phyloP scores from a whole-genome alignment of 495 filamentous ascomycete genomes.

The Talaromyces proteolyticus region DNA sequence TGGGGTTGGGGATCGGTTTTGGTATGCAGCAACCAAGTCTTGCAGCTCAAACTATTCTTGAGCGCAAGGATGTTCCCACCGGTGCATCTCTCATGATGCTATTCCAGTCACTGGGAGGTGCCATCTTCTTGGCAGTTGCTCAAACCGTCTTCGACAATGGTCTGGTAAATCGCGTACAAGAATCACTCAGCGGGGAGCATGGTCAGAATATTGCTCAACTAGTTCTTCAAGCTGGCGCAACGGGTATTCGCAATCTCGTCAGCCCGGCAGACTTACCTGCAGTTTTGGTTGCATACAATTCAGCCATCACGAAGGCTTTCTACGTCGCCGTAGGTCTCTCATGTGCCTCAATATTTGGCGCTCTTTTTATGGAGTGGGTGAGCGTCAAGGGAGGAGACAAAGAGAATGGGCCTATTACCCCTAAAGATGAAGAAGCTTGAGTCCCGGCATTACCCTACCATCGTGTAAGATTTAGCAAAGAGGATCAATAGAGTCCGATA shows the following conservation, averaged over 20 bases:
- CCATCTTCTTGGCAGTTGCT: slow-evolving; percentile 55
- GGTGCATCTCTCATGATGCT: slow-evolving; percentile 63
- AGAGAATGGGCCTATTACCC: neutral
- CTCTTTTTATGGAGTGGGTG: slow-evolving; percentile 59
- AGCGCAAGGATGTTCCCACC: slow-evolving; percentile 49
- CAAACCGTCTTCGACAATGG: slow-evolving; percentile 48
- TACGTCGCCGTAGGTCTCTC: slow-evolving; percentile 53
- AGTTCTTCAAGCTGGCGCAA: slow-evolving; percentile 51
- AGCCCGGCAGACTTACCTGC: slow-evolving; percentile 31
- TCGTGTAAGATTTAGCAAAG: neutral
- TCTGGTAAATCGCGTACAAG: slow-evolving; percentile 34
- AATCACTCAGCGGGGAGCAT: slow-evolving; percentile 21
- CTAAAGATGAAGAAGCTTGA: neutral
- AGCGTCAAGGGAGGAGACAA: slow-evolving; percentile 49
- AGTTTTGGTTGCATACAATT: slow-evolving; percentile 58
- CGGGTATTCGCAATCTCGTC: slow-evolving; percentile 43
- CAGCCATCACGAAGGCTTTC: slow-evolving; percentile 52
- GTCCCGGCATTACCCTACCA: too few relatives aligned
- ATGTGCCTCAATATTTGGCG: slow-evolving; percentile 47
- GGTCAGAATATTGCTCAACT: slow-evolving; percentile 8
- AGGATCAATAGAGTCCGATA: neutral
- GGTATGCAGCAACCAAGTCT: slow-evolving; percentile 58
- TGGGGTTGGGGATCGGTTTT: slow-evolving; percentile 58
- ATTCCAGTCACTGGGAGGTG: slow-evolving; percentile 50
- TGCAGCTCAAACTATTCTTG: slow-evolving; percentile 58